Evolutionary conservation across 345 rosid genomes (phyloP).

Genomic region (Hirschfeldia incana): DNA sequence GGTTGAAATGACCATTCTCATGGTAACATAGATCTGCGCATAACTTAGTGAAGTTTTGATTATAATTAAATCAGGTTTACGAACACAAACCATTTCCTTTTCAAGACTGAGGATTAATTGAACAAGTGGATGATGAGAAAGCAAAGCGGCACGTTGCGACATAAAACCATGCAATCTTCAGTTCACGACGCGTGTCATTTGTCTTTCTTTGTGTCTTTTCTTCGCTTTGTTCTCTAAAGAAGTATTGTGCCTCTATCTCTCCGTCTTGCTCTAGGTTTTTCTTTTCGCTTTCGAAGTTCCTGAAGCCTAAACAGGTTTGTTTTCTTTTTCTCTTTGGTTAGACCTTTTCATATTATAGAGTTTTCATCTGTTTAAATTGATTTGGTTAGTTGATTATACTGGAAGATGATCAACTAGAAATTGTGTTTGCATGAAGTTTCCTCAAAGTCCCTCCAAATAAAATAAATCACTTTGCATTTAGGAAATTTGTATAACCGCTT

Average conservation of each 20-base stretch:
- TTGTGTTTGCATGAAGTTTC: slow-evolving; percentile 14
- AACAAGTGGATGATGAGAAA: neutral
- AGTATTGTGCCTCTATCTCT: neutral
- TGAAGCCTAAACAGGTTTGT: slow-evolving; percentile 22
- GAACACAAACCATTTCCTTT: neutral
- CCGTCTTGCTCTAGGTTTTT: neutral
- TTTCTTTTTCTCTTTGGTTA: neutral
- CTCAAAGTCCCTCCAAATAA: neutral
- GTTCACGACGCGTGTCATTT: slow-evolving; percentile 26
- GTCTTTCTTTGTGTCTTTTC: slow-evolving; percentile 21
- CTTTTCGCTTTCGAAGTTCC: neutral
- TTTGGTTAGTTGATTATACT: neutral
- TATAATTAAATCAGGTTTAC: too few species aligned
- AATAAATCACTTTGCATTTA: neutral
- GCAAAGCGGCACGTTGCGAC: slow-evolving; percentile 31
- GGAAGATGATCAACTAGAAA: neutral
- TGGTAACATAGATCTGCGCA: too few species aligned
- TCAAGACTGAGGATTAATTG: neutral
- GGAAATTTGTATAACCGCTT: neutral
- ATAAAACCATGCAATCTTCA: slow-evolving; percentile 33
- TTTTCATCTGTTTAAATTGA: neutral
- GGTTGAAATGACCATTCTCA: too few species aligned
- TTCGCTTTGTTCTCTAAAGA: slow-evolving; percentile 2
- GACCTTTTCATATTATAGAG: neutral
- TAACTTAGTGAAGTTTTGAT: too few species aligned